These are phyloP conservation scores for Fagopyrum tataricum DNA, from an alignment of 148 eudicot species.

Conservation along the genomic window DNA sequence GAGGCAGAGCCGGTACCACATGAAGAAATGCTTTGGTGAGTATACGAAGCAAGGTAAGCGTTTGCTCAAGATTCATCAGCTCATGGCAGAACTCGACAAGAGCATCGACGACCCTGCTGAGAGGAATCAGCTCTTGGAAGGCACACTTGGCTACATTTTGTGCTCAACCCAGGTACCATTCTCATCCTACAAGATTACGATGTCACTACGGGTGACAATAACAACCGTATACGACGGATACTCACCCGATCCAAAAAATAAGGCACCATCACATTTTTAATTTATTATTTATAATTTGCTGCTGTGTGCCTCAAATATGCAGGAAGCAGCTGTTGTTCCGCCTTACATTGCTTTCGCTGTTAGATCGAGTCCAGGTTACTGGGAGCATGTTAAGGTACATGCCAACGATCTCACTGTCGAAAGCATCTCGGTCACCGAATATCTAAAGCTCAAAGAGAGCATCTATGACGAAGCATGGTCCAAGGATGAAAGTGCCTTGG, in stretches of 20 bases:
- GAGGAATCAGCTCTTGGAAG: constrained; percentile 53
- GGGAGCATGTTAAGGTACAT: constrained; percentile 79
- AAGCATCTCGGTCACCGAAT: constrained; percentile 58
- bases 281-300: not conserved
- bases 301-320: not conserved
- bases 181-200: too few relatives aligned
- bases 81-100: constrained; percentile 73
- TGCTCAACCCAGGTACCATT: constrained; percentile 65
- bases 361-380: constrained; percentile 79
- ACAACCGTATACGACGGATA: too few relatives aligned
- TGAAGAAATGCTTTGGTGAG: constrained; percentile 67
- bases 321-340: constrained; percentile 96
- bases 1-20: constrained; percentile 68
- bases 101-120: constrained; percentile 52
- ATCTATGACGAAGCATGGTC: constrained; percentile 75
- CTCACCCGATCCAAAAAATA: too few relatives aligned
- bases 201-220: too few relatives aligned
- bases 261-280: too few relatives aligned
- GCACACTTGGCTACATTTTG: constrained; percentile 80
- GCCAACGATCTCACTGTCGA: constrained; percentile 68
- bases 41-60: constrained; percentile 62
- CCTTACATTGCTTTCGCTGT: constrained; percentile 77
- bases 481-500: constrained; percentile 76
- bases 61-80: constrained; percentile 65
- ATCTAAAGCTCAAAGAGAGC: constrained; percentile 71